A percentile compares a stretch with the other conserved stretches of the same genome.
These are phyloP conservation scores for Cicer arietinum DNA, from an alignment of 306 rosid genomes.

Conservation along the genomic window DNA sequence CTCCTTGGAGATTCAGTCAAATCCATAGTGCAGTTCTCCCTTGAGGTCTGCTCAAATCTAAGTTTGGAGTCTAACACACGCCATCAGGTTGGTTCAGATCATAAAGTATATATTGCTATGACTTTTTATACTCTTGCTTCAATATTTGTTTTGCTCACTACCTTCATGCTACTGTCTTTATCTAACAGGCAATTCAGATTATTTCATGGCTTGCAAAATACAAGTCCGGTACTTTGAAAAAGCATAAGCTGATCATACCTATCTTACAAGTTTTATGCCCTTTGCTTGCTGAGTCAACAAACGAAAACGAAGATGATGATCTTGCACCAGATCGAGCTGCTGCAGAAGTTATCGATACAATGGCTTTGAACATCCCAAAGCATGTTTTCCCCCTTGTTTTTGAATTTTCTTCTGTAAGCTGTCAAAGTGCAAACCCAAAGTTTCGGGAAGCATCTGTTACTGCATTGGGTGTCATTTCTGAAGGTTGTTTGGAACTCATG, in stretches of 20 bases:
- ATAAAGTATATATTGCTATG: conserved; percentile 12
- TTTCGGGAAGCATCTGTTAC: conserved; percentile 98
- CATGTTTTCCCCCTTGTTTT: conserved; percentile 82
- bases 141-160: conserved; percentile 37
- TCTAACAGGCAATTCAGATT: conserved; percentile 88
- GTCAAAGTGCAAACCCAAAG: conserved; percentile 90
- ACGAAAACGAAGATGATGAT: conserved; percentile 86
- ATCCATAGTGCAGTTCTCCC: conserved; percentile 97
- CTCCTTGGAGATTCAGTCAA: conserved; percentile 97
- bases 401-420: conserved; percentile 86
- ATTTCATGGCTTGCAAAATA: conserved; percentile 97
- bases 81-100: conserved; percentile 78
- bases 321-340: conserved; percentile 99
- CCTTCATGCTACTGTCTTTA: conserved; percentile 39
- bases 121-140: conserved; percentile 22
- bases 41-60: conserved; percentile 97
- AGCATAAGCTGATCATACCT: conserved; percentile 84
- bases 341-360: conserved; percentile 96
- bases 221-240: conserved; percentile 83
- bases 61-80: conserved; percentile 93
- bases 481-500: conserved; percentile 92
- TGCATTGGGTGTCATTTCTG: conserved; percentile 90
- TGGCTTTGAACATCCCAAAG: conserved; percentile 89
- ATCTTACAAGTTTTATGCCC: conserved; percentile 93
- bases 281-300: conserved; percentile 86